Evolutionary conservation across 2,329 filamentous ascomycete genomes (phyloP).

Genomic region (Pezizomycotina sp.): DNA sequence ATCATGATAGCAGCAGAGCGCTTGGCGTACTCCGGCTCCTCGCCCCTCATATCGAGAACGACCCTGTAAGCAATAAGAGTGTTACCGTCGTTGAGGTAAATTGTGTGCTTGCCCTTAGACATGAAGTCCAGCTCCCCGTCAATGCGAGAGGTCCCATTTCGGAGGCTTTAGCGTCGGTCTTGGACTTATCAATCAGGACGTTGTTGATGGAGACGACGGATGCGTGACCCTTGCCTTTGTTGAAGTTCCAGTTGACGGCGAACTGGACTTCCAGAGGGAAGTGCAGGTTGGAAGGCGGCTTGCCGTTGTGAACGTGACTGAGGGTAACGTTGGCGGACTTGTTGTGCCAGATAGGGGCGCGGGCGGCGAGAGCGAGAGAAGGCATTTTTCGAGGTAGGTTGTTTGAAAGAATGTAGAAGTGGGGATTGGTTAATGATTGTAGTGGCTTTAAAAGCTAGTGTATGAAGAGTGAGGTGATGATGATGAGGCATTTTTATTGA

Average conservation of each 20-base stretch:
- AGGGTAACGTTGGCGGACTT: conserved; percentile 15
- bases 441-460: too few relatives aligned
- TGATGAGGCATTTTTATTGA: too few relatives aligned
- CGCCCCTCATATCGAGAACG: conserved; percentile 17
- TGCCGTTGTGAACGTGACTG: conserved; percentile 9
- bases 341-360: background rate
- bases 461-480: too few relatives aligned
- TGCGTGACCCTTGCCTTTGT: conserved; percentile 7
- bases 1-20: conserved; percentile 14
- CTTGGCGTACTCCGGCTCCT: conserved; percentile 4
- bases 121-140: conserved; percentile 10
- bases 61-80: conserved; percentile 15
- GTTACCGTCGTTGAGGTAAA: conserved; percentile 7
- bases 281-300: conserved; percentile 8
- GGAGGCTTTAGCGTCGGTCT: too few relatives aligned
- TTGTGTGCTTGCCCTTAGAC: conserved; percentile 6
- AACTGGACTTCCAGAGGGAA: conserved; percentile 14
- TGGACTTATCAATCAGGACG: conserved; percentile 5
- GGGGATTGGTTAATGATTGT: too few relatives aligned
- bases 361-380: conserved; percentile 4
- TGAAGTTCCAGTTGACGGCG: conserved; percentile 14
- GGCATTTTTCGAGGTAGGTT: too few relatives aligned
- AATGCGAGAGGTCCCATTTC: conserved; percentile 15
- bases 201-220: conserved; percentile 12
- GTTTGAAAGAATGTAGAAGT: too few relatives aligned